Conservation (phyloP, 805 yeast genomes). For the Yarrowia sp. region DNA sequence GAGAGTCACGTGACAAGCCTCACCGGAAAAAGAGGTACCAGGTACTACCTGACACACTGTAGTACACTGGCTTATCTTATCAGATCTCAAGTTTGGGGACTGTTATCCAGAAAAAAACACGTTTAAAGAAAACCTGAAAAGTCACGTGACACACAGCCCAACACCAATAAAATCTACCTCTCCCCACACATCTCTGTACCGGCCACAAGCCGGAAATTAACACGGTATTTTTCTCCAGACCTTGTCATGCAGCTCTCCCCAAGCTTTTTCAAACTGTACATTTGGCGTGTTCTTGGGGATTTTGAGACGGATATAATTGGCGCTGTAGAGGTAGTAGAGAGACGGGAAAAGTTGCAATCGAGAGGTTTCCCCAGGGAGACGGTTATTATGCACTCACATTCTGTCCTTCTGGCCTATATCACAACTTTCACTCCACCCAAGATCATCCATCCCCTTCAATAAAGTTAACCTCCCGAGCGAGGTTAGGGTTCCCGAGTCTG, state of each 20-base stretch:
- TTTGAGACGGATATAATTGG: background rate
- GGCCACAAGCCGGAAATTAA: background rate
- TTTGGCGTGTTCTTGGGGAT: background rate
- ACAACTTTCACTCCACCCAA: background rate
- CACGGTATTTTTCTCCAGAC: background rate
- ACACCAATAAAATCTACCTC: no score
- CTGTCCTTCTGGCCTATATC: no score
- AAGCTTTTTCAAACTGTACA: background rate
- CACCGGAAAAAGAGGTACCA: no score
- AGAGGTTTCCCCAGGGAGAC: background rate
- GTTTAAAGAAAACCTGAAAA: no score
- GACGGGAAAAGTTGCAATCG: background rate
- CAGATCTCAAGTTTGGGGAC: no score
- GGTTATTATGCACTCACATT: background rate
- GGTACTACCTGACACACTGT: no score
- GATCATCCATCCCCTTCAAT: background rate
- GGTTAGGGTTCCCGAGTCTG: conserved; percentile 23
- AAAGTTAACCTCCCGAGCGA: conserved; percentile 15
- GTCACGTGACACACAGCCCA: no score
- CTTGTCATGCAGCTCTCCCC: conserved; percentile 11
- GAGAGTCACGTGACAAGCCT: background rate
- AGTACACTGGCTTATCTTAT: no score
- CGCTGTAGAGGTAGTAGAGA: background rate
- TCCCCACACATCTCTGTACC: background rate
- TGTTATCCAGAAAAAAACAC: no score